A percentile compares a stretch with the other conserved stretches of the same genome.
phyloP scores from a whole-genome alignment of 2,329 filamentous ascomycete genomes.

The Penicillium verrucosum region DNA sequence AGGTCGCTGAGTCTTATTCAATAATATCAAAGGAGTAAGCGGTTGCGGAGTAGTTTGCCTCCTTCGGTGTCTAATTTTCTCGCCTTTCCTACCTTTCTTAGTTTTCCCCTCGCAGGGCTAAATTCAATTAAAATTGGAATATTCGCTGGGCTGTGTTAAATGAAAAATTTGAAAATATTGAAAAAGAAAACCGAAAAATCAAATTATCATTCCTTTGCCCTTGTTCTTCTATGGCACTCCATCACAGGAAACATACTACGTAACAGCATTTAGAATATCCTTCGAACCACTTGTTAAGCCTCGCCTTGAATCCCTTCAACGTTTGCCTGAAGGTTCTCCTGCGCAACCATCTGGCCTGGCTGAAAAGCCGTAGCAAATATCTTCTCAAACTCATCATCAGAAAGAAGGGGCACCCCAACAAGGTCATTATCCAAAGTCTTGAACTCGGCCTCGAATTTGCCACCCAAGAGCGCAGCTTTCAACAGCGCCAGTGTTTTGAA shows the following conservation, averaged over 20 bases:
- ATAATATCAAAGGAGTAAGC: background rate
- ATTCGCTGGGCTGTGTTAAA: background rate
- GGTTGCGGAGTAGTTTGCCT: background rate
- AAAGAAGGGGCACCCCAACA: background rate
- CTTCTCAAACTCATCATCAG: background rate
- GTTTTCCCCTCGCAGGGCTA: too few relatives aligned
- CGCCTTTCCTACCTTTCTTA: background rate
- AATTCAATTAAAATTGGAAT: background rate
- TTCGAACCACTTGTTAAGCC: background rate
- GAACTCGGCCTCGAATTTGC: background rate
- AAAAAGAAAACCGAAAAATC: too few relatives aligned
- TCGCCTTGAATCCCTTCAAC: background rate
- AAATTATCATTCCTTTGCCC: background rate
- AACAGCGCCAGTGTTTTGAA: background rate
- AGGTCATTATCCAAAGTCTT: constrained; percentile 1
- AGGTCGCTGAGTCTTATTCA: background rate
- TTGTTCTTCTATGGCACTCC: background rate
- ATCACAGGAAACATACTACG: background rate
- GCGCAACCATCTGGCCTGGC: background rate
- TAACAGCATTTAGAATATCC: background rate
- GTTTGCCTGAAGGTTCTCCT: background rate
- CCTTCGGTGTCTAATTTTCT: background rate
- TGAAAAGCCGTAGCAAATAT: background rate
- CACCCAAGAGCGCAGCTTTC: constrained; percentile 1
- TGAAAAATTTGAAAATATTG: too few relatives aligned